phyloP scores from a whole-genome alignment of 2,329 filamentous ascomycete species.

The Exophiala sideris region DNA sequence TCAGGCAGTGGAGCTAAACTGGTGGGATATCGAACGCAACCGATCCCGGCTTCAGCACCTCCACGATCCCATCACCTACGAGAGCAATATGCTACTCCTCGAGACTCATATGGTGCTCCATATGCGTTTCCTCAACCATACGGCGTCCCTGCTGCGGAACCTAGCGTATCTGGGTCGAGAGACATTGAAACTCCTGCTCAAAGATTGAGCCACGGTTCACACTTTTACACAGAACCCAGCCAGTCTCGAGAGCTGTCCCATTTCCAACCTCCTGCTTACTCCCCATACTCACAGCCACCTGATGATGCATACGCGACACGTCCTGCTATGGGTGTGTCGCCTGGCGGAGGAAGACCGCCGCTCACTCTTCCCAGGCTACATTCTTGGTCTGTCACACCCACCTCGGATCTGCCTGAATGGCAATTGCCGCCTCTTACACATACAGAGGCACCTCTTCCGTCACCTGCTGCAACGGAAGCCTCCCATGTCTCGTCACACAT shows the following conservation, averaged over 20 bases:
- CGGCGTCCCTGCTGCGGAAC: neutral
- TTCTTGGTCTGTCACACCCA: neutral
- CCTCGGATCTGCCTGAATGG: slow-evolving; percentile 6
- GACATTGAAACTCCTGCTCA: neutral
- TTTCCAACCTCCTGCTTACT: neutral
- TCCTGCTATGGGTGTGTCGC: neutral
- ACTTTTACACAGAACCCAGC: neutral
- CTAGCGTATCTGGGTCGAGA: neutral
- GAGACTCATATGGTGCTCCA: neutral
- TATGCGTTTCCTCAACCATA: slow-evolving; percentile 4
- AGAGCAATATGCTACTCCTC: neutral
- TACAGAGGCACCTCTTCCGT: slow-evolving; percentile 59
- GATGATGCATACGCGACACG: neutral
- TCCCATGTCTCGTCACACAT: slow-evolving; percentile 58
- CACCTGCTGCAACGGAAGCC: slow-evolving; percentile 61
- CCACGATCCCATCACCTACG: slow-evolving; percentile 5
- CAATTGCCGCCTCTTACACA: slow-evolving; percentile 30
- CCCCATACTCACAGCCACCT: neutral
- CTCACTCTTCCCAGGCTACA: neutral
- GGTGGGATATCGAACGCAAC: slow-evolving; percentile 23
- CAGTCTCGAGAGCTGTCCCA: neutral
- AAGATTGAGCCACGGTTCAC: neutral
- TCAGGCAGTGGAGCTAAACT: slow-evolving; percentile 6
- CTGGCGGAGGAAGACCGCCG: neutral
- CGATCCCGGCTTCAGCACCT: slow-evolving; percentile 18